Percentiles rank a stretch among this genome's conserved stretches.
phyloP scores from a whole-genome alignment of 2,329 filamentous ascomycete species.

The Zasmidium citrigriseum region DNA sequence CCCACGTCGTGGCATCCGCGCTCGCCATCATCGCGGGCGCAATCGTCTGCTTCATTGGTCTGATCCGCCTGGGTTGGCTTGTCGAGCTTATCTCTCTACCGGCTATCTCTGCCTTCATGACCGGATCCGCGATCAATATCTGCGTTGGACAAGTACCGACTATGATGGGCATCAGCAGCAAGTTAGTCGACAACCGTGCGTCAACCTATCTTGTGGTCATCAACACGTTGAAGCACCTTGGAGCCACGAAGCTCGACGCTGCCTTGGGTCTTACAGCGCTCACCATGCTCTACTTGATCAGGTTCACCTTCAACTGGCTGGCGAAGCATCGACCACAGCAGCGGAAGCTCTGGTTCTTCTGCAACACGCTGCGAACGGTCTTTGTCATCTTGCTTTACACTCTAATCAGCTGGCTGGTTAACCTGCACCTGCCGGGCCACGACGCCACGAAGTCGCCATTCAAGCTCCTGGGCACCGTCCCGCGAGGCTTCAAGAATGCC shows the following conservation, averaged over 20 bases:
- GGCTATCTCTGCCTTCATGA: slow-evolving; percentile 94
- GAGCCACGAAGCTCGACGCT: slow-evolving; percentile 70
- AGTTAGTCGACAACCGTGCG: slow-evolving; percentile 70
- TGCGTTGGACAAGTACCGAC: slow-evolving; percentile 77
- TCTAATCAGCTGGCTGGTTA: slow-evolving; percentile 82
- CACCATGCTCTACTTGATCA: slow-evolving; percentile 73
- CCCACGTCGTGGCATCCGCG: slow-evolving; percentile 72
- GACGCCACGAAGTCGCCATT: slow-evolving; percentile 58
- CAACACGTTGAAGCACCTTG: slow-evolving; percentile 74
- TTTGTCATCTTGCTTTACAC: slow-evolving; percentile 93
- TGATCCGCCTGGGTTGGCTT: slow-evolving; percentile 81
- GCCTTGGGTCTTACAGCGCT: slow-evolving; percentile 86
- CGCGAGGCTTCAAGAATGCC: slow-evolving; percentile 82
- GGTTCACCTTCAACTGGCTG: slow-evolving; percentile 62
- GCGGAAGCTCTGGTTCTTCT: slow-evolving; percentile 81
- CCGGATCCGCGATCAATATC: slow-evolving; percentile 89
- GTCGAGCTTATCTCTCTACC: slow-evolving; percentile 91
- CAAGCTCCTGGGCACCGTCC: slow-evolving; percentile 73
- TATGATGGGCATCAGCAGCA: slow-evolving; percentile 71
- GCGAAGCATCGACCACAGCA: slow-evolving; percentile 69
- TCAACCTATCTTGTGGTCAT: slow-evolving; percentile 82
- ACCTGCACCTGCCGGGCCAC: slow-evolving; percentile 58
- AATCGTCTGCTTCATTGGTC: slow-evolving; percentile 76
- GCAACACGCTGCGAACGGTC: slow-evolving; percentile 84
- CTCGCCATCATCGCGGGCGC: slow-evolving; percentile 75